Base-by-base conservation (phyloP, 2,329 filamentous ascomycete species). In the Nannizzia gypsea region DNA sequence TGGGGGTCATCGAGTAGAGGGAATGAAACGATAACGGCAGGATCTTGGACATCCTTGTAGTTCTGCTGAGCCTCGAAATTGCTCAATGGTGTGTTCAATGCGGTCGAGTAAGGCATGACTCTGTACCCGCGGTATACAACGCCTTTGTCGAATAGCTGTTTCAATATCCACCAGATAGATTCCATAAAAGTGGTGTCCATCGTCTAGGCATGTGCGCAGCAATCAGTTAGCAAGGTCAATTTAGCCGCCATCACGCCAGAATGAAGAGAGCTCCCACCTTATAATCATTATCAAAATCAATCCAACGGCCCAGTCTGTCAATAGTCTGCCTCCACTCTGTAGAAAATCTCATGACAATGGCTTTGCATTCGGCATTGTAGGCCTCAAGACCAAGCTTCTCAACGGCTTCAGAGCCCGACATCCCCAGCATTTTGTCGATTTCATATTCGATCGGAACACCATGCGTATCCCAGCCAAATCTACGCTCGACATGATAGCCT, bases 121-220 rank as follows among this genome's bases (percentile, higher is more conserved):
- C 86, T 85, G 74, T 93, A 88, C 48, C 90, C 91, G 66, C 90
- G 88, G 72, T 96, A 97, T 59, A 96, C 90, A 63, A 87, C 80
- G 60, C 85, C 88, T 76, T 96, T 95, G 67, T 95, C 88, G 72
- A 89, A 95, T 24, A 96, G 80, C 71, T 92, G 84, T 78, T 93
- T 95, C 79, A 96, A 96, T 17, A 93, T 88, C 91, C 92, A 96
- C 92, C 92, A 97, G 65, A 89, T 84, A 0, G 88, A 87, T 77
- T 96, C 92, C 92, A 96, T 97, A 76, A 95, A 97, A 20, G 79
- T 85, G n/a, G 86, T 81, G 72, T 97, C 87, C 90, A 96, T 96
- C 38, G 90, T 96, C 86, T 87, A 68, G 46, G 26, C 28, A 28
- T n/a, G n/a, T n/a, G n/a, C n/a, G n/a, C n/a, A 15, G 31, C 26